phyloP scores from a whole-genome alignment of 495 filamentous ascomycete species.

The Chaetomium cochliodes region DNA sequence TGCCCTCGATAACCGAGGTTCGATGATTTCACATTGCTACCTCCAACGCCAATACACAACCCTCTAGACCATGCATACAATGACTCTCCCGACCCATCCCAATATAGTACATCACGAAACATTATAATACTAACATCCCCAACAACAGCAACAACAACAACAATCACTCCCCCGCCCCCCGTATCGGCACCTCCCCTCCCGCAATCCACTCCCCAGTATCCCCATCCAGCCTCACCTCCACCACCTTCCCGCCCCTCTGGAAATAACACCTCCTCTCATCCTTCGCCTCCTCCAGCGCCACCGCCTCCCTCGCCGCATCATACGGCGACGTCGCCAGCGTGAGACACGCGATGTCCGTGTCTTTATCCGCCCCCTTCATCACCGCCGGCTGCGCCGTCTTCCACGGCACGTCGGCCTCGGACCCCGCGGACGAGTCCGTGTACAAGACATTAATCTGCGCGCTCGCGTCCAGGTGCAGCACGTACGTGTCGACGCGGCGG shows the following conservation, averaged over 20 bases:
- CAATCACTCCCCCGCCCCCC: not conserved
- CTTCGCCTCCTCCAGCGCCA: conserved; percentile 12
- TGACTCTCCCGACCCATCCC: not conserved
- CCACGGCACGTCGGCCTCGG: conserved; percentile 1
- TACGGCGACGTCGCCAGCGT: conserved; percentile 19
- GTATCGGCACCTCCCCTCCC: conserved; percentile 17
- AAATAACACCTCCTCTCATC: conserved; percentile 24
- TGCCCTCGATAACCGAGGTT: too few relatives aligned
- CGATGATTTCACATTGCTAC: too few relatives aligned
- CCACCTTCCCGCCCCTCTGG: conserved; percentile 19
- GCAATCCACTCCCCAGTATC: conserved; percentile 16
- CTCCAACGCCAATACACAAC: too few relatives aligned
- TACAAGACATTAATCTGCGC: conserved; percentile 23
- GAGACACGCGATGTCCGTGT: conserved; percentile 25
- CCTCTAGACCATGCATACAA: not conserved
- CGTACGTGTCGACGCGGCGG: conserved; percentile 24
- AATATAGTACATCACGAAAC: not conserved
- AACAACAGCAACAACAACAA: too few relatives aligned
- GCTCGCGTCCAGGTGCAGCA: conserved; percentile 20
- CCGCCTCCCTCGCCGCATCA: not conserved
- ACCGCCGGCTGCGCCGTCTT: conserved; percentile 18
- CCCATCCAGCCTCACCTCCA: conserved; percentile 18
- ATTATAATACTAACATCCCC: too few relatives aligned
- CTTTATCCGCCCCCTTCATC: conserved; percentile 19
- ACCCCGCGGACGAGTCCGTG: not conserved